phyloP scores from a whole-genome alignment of 2,329 filamentous ascomycete species.

The Aspergillus novofumigatus region DNA sequence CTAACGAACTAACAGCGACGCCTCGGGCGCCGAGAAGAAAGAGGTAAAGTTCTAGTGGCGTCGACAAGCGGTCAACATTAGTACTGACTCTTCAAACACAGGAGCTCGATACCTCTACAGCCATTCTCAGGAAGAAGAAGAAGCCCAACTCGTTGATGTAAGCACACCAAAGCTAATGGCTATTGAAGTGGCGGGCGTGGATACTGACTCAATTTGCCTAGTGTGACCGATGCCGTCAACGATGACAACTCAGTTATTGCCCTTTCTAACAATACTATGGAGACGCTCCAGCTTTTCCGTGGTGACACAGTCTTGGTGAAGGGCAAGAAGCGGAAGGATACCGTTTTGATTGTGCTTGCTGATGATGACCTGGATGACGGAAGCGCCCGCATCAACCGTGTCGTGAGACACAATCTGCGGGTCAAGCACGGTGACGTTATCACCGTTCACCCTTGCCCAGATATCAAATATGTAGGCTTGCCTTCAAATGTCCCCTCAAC shows the following conservation, averaged over 20 bases:
- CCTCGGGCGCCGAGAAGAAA: constrained; percentile 83
- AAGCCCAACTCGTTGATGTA: constrained; percentile 99
- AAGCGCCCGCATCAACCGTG: constrained; percentile 94
- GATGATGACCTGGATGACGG: constrained; percentile 98
- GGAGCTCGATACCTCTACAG: constrained; percentile 88
- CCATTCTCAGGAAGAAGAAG: constrained; percentile 99
- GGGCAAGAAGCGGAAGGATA: constrained; percentile 99
- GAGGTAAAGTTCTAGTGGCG: constrained; percentile 51
- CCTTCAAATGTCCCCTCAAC: not conserved
- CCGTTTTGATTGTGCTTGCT: constrained; percentile 92
- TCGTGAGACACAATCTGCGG: constrained; percentile 94
- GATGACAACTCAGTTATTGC: constrained; percentile 99
- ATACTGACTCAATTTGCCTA: constrained; percentile 39
- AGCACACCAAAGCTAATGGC: constrained; percentile 30
- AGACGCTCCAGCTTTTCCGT: constrained; percentile 95
- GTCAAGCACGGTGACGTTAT: constrained; percentile 98
- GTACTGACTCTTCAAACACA: constrained; percentile 38
- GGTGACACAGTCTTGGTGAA: constrained; percentile 97
- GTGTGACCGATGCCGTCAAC: constrained; percentile 96
- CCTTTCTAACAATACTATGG: constrained; percentile 98
- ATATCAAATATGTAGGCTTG: constrained; percentile 97
- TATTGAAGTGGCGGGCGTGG: constrained; percentile 4
- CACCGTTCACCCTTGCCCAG: constrained; percentile 93
- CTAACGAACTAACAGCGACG: constrained; percentile 62
- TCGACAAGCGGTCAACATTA: constrained; percentile 35